phyloP scores from a whole-genome alignment of 1,139 yeast genomes.

The Debaryomyces robertsiae region DNA sequence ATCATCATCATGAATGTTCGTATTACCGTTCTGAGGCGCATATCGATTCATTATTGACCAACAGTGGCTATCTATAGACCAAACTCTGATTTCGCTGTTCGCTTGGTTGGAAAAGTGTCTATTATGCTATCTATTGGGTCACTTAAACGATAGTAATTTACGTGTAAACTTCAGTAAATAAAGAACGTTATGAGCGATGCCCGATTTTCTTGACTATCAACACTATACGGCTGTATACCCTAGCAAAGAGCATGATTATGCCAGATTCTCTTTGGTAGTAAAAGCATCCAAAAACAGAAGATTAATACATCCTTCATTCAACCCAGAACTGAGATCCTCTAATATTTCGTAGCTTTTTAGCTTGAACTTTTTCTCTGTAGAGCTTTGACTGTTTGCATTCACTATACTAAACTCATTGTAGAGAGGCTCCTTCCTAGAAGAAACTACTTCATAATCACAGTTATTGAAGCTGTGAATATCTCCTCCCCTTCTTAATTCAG shows the following conservation, averaged over 20 bases:
- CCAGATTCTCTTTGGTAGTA: slow-evolving; percentile 68
- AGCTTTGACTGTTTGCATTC: slow-evolving; percentile 8
- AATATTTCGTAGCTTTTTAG: slow-evolving; percentile 61
- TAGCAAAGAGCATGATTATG: slow-evolving; percentile 21
- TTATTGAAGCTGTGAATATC: slow-evolving; percentile 38
- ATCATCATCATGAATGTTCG: slow-evolving; percentile 2
- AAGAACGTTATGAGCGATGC: slow-evolving; percentile 5
- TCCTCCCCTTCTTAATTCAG: slow-evolving; percentile 37
- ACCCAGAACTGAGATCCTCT: slow-evolving; percentile 62
- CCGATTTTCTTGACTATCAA: neutral
- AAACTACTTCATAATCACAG: slow-evolving; percentile 26
- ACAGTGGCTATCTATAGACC: neutral
- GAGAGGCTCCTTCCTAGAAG: slow-evolving; percentile 21
- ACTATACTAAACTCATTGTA: slow-evolving; percentile 27
- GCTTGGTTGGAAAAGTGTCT: neutral
- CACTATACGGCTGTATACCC: slow-evolving; percentile 2
- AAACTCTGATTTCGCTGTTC: neutral
- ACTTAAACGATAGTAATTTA: neutral
- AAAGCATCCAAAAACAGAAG: slow-evolving; percentile 76
- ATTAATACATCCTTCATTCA: slow-evolving; percentile 72
- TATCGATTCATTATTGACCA: slow-evolving; percentile 4
- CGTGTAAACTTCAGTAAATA: slow-evolving; percentile 6
- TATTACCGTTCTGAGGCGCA: neutral
- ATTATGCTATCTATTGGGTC: neutral
- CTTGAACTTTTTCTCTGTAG: slow-evolving; percentile 23